Evolutionary conservation across 163 green algal species (phyloP).

Genomic region (Chlorella variabilis): DNA sequence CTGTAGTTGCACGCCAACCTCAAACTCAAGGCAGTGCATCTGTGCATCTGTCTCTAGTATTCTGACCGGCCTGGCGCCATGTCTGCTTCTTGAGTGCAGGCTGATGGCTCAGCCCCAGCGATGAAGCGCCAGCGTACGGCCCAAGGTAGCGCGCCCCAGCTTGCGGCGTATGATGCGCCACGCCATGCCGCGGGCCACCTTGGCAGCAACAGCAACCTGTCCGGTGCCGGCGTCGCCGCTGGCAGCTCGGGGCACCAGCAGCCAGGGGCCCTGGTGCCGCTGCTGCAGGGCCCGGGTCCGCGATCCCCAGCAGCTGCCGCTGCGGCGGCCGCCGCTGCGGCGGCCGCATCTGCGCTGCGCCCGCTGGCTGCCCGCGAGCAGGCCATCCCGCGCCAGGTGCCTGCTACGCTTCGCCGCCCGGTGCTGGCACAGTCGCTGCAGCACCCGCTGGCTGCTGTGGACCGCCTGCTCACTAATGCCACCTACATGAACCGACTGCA

Average conservation of each 20-base stretch:
- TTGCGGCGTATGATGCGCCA: background rate
- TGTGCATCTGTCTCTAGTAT: no score
- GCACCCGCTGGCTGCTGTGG: constrained; percentile 21
- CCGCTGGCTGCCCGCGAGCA: constrained; percentile 30
- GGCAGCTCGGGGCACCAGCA: background rate
- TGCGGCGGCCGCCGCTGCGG: background rate
- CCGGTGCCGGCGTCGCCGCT: background rate
- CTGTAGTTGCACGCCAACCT: no score
- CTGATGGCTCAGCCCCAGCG: background rate
- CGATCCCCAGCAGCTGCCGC: background rate
- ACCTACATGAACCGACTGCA: constrained; percentile 58
- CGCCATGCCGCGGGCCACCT: background rate
- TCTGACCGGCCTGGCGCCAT: no score
- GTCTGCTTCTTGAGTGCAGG: background rate
- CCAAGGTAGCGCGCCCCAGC: background rate
- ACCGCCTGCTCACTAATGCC: constrained; percentile 45
- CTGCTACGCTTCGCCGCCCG: background rate
- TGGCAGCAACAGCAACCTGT: background rate
- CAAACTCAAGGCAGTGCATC: no score
- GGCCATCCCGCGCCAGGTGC: constrained; percentile 28
- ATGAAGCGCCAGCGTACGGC: constrained; percentile 24
- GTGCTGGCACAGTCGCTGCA: constrained; percentile 2
- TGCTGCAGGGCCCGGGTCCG: background rate
- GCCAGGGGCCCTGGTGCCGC: constrained; percentile 6
- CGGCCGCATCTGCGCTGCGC: constrained; percentile 14